Evolutionary conservation across 306 rosid genomes (phyloP).

Genomic region (Rubus parviflorus): DNA sequence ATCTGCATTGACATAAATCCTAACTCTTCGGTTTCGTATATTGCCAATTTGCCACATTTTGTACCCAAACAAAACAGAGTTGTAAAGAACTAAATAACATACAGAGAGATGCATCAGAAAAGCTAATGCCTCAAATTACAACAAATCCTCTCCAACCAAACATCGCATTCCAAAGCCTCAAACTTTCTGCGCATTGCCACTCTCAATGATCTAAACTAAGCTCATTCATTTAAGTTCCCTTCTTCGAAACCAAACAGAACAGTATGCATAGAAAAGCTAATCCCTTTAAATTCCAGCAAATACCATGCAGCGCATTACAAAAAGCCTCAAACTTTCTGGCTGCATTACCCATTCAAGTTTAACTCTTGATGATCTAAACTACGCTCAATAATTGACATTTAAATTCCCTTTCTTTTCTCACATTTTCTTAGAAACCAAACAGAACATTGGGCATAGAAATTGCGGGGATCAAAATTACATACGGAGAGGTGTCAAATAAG

Average conservation of each 20-base stretch:
- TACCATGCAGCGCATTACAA: neutral
- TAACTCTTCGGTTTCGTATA: neutral
- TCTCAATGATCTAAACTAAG: too few species aligned
- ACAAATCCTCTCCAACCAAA: neutral
- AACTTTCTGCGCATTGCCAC: too few species aligned
- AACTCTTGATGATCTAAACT: too few species aligned
- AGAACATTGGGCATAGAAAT: neutral
- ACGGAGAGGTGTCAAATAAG: constrained; percentile 97
- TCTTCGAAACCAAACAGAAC: too few species aligned
- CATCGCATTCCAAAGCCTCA: neutral
- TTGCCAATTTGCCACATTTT: neutral
- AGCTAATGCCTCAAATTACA: too few species aligned
- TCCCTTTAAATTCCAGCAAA: too few species aligned
- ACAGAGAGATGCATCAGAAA: too few species aligned
- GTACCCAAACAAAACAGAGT: constrained; percentile 11
- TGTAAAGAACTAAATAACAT: neutral
- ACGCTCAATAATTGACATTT: too few species aligned
- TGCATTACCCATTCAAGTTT: neutral
- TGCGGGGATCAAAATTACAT: neutral
- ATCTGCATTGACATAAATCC: neutral
- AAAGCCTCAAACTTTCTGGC: neutral
- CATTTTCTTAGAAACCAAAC: constrained; percentile 11
- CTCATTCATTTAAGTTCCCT: too few species aligned
- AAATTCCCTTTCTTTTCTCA: too few species aligned
- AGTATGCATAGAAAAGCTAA: too few species aligned